Base-by-base conservation (phyloP, 345 rosid genomes). In the Camelina laxa region DNA sequence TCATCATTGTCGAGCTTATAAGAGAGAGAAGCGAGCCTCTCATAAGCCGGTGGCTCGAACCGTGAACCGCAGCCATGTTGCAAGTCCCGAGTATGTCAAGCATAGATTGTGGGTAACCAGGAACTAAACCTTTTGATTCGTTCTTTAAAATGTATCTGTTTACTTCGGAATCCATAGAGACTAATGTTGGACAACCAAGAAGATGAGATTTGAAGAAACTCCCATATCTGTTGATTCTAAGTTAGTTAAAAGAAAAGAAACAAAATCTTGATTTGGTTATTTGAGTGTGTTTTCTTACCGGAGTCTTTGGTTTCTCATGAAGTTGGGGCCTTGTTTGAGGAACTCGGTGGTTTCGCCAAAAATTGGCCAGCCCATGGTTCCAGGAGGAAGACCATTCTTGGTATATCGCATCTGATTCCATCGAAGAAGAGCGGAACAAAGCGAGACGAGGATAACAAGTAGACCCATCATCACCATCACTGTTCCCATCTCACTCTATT, bases 341-440 rank as follows among this genome's bases (percentile, higher is more conserved):
- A 92, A 90, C 75, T 90, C 90, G 2, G 89, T 83, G 15, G 96
- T 92, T 82, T 92, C 90, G 3, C 97, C 98, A 64, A 88, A 84
- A 72, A 90, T 47, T 10, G 96, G 98, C 96, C 95, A 92, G 1
- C 98, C 98, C 98, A 90, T 88, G n/a, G 89, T 85, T 20, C 98
- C 98, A 2, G 89, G 91, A 41, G 98, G 98, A 83, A 92, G 77
- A 7, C 87, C 84, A 62, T 84, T 84, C 75, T 80, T 85, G 57
- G 75, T 75, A 79, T 84, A 90, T 22, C 82, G 82, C 71, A 87
- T 62, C 77, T 87, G 87, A 79, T 90, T 88, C 96, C 95, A 87
- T 79, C 81, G 86, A 66, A 89, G 72, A 76, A 90, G 63, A 72
- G 82, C 93, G 55, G 87, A 82, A 80, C 85, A 87, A 59, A 84